Conservation (phyloP, 2,329 filamentous ascomycete species). For the Penicillium aurantiogriseum region DNA sequence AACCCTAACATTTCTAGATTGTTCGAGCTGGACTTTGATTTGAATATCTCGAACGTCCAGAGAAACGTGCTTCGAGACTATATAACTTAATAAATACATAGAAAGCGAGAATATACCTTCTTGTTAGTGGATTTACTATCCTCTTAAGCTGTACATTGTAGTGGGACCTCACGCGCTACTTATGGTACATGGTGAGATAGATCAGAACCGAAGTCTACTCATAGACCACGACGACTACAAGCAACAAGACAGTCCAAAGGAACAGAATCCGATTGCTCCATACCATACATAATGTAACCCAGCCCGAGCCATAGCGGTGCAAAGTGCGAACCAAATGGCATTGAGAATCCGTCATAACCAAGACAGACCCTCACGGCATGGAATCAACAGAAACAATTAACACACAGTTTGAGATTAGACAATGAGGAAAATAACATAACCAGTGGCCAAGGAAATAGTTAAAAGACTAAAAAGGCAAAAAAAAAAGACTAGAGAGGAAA, state of each 20-base stretch:
- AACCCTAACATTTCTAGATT: not conserved
- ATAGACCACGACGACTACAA: not conserved
- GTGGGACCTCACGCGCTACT: not conserved
- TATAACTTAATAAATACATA: not conserved
- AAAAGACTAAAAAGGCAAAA: constrained; percentile 27
- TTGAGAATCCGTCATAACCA: not conserved
- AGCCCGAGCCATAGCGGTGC: constrained; percentile 17
- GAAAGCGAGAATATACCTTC: not conserved
- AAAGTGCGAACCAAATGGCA: constrained; percentile 2
- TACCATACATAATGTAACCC: constrained; percentile 29
- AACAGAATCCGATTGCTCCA: constrained; percentile 26
- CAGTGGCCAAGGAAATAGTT: constrained; percentile 23
- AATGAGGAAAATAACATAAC: constrained; percentile 23
- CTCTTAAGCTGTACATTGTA: not conserved
- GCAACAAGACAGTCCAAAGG: constrained; percentile 1
- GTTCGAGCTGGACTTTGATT: no score
- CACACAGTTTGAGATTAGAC: constrained; percentile 22
- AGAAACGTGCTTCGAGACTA: not conserved
- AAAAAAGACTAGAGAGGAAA: constrained; percentile 20
- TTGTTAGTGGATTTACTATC: not conserved
- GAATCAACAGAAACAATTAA: constrained; percentile 6
- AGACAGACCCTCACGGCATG: not conserved
- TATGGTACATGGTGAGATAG: not conserved
- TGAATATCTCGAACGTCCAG: no score
- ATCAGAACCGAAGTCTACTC: not conserved